phyloP scores from a whole-genome alignment of 176 grass and related monocot species.

The Thalia dealbata region DNA sequence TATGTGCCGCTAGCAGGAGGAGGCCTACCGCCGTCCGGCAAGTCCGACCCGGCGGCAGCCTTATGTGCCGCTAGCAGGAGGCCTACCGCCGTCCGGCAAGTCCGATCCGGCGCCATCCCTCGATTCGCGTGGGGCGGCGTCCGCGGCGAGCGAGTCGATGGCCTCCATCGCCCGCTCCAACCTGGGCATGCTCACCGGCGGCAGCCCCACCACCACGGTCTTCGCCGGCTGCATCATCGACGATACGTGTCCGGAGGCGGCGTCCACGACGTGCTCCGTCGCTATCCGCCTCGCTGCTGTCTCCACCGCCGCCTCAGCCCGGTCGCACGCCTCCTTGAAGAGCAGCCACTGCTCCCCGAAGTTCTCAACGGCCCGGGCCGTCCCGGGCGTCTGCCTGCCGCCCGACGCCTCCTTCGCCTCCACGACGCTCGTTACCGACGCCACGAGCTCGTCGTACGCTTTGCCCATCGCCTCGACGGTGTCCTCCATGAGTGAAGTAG shows the following conservation, averaged over 20 bases:
- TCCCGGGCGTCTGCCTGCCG: not conserved
- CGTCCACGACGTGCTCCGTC: not conserved
- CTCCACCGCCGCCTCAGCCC: not conserved
- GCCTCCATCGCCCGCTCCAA: not conserved
- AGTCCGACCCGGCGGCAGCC: not conserved
- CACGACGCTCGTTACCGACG: not conserved
- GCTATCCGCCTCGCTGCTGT: not conserved
- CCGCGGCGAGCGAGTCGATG: not conserved
- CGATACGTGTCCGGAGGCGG: not conserved
- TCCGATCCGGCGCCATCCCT: not conserved
- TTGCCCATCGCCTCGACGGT: not conserved
- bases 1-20: not conserved
- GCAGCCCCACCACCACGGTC: not conserved
- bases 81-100: no score
- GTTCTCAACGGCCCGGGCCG: not conserved
- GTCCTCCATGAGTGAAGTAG: not conserved
- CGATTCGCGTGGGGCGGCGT: not conserved
- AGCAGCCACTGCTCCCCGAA: slow-evolving; percentile 1
- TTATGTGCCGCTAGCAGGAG: not conserved
- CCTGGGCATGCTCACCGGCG: not conserved
- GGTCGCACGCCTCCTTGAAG: slow-evolving; percentile 8
- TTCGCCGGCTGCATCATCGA: not conserved
- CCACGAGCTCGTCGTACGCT: slow-evolving; percentile 9
- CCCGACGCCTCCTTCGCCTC: not conserved
- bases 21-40: no score